Percentiles rank a stretch among this genome's conserved stretches.
Conservation (phyloP, 2,329 filamentous ascomycete species). For the Aspergillus costaricaensis region DNA sequence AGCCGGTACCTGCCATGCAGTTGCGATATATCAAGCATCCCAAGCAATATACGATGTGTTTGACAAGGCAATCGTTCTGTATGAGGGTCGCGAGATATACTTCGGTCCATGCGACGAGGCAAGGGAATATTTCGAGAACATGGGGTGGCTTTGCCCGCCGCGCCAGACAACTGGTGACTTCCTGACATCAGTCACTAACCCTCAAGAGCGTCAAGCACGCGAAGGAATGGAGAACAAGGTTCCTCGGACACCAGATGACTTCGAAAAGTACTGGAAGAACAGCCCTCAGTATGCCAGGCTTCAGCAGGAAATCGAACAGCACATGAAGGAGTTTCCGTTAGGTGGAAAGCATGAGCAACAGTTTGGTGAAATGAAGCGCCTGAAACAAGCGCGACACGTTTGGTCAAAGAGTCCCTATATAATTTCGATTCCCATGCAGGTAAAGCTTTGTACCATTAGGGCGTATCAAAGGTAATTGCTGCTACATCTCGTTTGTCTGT, state of each 20-base stretch:
- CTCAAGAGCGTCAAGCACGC: constrained; percentile 57
- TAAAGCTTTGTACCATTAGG: constrained; percentile 78
- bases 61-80: constrained; percentile 73
- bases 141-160: constrained; percentile 68
- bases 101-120: constrained; percentile 66
- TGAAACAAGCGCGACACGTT: constrained; percentile 41
- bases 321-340: constrained; percentile 35
- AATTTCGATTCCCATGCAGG: constrained; percentile 73
- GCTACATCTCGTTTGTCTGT: background rate
- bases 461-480: constrained; percentile 65
- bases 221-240: constrained; percentile 62
- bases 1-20: constrained; percentile 52
- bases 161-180: constrained; percentile 71
- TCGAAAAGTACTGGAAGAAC: constrained; percentile 55
- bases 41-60: constrained; percentile 62
- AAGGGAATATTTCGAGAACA: constrained; percentile 65
- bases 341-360: constrained; percentile 34
- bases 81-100: constrained; percentile 77
- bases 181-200: constrained; percentile 68
- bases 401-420: constrained; percentile 65
- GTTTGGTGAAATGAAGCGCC: constrained; percentile 35
- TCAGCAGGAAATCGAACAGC: constrained; percentile 37
- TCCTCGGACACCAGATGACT: constrained; percentile 69
- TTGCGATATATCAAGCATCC: constrained; percentile 61
- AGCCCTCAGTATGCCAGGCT: constrained; percentile 36